Evolutionary conservation across 495 filamentous ascomycete genomes (phyloP).

Genomic region (Penicillium mononematosum): DNA sequence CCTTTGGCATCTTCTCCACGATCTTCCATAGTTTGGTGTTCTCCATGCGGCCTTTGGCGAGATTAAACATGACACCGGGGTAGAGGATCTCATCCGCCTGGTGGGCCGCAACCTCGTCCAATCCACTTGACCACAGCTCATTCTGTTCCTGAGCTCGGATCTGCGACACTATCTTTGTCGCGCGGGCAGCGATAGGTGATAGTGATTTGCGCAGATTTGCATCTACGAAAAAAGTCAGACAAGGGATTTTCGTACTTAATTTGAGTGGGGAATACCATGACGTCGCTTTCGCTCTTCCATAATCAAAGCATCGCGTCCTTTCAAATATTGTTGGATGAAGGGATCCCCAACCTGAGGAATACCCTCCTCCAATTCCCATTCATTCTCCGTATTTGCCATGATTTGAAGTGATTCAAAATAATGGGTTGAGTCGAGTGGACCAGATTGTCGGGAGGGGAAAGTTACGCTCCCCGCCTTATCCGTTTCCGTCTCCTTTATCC

Average conservation of each 20-base stretch:
- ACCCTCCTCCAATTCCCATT: conserved; percentile 52
- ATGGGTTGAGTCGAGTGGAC: not conserved
- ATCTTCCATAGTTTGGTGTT: conserved; percentile 82
- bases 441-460: conserved; percentile 7
- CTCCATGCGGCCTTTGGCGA: conserved; percentile 78
- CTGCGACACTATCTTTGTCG: conserved; percentile 71
- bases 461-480: conserved; percentile 7
- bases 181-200: conserved; percentile 69
- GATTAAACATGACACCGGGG: conserved; percentile 85
- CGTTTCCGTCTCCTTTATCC: not conserved
- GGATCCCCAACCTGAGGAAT: conserved; percentile 60
- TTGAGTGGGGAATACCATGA: conserved; percentile 55
- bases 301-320: conserved; percentile 74
- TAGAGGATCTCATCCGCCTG: conserved; percentile 55
- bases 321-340: conserved; percentile 76
- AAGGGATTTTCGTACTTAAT: conserved; percentile 9
- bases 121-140: conserved; percentile 67
- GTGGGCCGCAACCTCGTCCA: conserved; percentile 62
- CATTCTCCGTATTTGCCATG: conserved; percentile 31
- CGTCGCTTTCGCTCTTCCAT: conserved; percentile 76
- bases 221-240: conserved; percentile 24
- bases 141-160: conserved; percentile 75
- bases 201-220: conserved; percentile 56
- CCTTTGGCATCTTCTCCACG: conserved; percentile 84
- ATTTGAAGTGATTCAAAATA: not conserved